Evolutionary conservation across 2,329 filamentous ascomycete genomes (phyloP), one percentile per base, ranked within the genome.

Genomic region (Ceratocystis lukuohia): DNA sequence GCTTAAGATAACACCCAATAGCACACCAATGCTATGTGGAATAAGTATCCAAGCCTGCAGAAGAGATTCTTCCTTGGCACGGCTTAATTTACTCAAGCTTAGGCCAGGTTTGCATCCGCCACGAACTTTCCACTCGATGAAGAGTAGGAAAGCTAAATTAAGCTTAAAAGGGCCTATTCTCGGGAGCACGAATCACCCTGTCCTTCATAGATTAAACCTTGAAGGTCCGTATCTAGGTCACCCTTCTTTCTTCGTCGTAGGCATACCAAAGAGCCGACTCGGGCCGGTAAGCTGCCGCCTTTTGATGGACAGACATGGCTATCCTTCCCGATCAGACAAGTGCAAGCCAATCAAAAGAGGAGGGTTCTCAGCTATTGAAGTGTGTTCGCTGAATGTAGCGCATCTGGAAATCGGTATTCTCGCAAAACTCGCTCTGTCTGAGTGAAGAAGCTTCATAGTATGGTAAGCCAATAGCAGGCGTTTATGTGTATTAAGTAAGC

Each of bases 311-410:
- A 8, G 62, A 62, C 3, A 65, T 65, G 66, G 56, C 65, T 3
- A 28, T 67, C 2, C n/a, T 67, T 20, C 28, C 53, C 48, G 46
- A 65, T 17, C 44, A 61, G 5, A 45, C 20, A 33, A 25, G 20
- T 28, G 25, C 15, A 22, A 57, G 45, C 7, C 22, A 25, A 7
- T 15, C 20, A 30, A 37, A 25, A 3, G 6, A 33, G 4, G 46
- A 25, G 10, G 48, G 41, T 1, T 6, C 25, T 12, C 46, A 48
- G 12, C 10, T 28, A 8, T 56, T 46, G 8, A 67, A 67, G 25
- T 67, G 65, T 22, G 28, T 67, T 33, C 7, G 30, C 30, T 20
- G 65, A 67, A 12, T 37, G 65, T 7, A 66, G 45, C 46, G 61
- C 41, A 17, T 65, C 50, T 56, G 50, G 5, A 15, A 12, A 30